Evolutionary conservation across 2,329 filamentous ascomycete species (phyloP), one percentile per base, ranked within the genome.

Genomic region (Nemania abortiva): DNA sequence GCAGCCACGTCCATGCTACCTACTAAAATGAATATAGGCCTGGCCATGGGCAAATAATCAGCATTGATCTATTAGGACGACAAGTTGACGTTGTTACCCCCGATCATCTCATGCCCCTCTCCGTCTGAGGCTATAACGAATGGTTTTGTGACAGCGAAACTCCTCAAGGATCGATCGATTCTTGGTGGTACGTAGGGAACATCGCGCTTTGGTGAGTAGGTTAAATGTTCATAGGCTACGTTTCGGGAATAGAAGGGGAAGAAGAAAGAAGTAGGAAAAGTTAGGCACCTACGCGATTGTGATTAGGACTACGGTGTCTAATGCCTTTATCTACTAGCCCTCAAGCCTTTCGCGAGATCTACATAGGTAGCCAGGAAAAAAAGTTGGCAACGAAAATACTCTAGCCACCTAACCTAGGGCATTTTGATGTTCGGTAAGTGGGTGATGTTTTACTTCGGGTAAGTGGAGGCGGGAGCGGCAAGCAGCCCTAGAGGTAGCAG

Each of bases 1-100:
- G 39, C 59, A 20, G 42, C 52, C 37, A 45, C 22, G 20, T 49
- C 10, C 31, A 56, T 34, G 27, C 20, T 49, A 52, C 54, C 60
- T 47, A 49, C 56, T 54, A 20, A 53, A 42, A 27, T 42, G 57
- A 60, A 42, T n/a, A 60, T 31, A n/a, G 34, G 10, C 59, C 13
- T 50, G 6, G 58, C 37, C 18, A 42, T 57, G 18, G 54, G 54
- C 31, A 50, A 53, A 27, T 20, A 42, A n/a, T 29, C 45, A 27
- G 61, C 18, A 29, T 7, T 31, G 34, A 50, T 54, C 34, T 54
- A 45, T 53, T 20, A 34, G 31, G 55, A 50, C n/a, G 15, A 54
- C 34, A 29, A 50, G 39, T 5, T 10, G 27, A 29, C 39, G n/a
- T n/a, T 57, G 52, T 15, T 39, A 39, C 20, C 55, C 39, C 37